phyloP scores from a whole-genome alignment of 2,329 filamentous ascomycete species.

The Diaporthe destruens region DNA sequence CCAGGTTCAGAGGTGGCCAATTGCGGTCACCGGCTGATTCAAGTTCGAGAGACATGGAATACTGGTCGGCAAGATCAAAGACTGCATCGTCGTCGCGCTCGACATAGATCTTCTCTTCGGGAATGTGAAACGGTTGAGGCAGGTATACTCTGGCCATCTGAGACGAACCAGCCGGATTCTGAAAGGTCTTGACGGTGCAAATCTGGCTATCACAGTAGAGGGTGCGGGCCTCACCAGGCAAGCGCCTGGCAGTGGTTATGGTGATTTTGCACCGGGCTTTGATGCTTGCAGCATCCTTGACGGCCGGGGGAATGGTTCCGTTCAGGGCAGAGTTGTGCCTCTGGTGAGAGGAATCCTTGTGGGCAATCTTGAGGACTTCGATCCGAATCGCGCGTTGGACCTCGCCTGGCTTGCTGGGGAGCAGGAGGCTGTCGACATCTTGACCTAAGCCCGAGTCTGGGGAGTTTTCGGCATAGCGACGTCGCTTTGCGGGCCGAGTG shows the following conservation, averaged over 20 bases:
- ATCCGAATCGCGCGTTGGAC: slow-evolving; percentile 61
- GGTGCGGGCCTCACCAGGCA: slow-evolving; percentile 55
- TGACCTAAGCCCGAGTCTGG: slow-evolving; percentile 47
- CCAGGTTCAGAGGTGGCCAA: slow-evolving; percentile 66
- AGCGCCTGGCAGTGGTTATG: slow-evolving; percentile 51
- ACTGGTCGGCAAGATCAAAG: slow-evolving; percentile 63
- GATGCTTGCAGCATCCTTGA: slow-evolving; percentile 52
- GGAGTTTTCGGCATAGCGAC: slow-evolving; percentile 59
- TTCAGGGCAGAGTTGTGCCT: slow-evolving; percentile 53
- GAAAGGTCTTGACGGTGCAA: slow-evolving; percentile 64
- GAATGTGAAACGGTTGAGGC: slow-evolving; percentile 63
- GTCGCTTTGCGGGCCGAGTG: slow-evolving; percentile 62
- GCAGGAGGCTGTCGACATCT: slow-evolving; percentile 40
- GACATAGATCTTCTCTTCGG: slow-evolving; percentile 64
- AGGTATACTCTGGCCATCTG: slow-evolving; percentile 63
- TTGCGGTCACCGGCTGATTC: slow-evolving; percentile 61
- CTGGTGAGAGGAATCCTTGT: slow-evolving; percentile 60
- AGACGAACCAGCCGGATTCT: slow-evolving; percentile 60
- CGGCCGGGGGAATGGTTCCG: slow-evolving; percentile 51
- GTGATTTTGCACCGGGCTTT: slow-evolving; percentile 59
- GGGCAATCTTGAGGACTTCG: slow-evolving; percentile 65
- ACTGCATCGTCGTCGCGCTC: slow-evolving; percentile 60
- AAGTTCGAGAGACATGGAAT: slow-evolving; percentile 65
- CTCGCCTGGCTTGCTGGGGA: slow-evolving; percentile 44
- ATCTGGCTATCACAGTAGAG: slow-evolving; percentile 67